phyloP scores from a whole-genome alignment of 2,329 filamentous ascomycete species.

The Aspergillus puulaauensis region DNA sequence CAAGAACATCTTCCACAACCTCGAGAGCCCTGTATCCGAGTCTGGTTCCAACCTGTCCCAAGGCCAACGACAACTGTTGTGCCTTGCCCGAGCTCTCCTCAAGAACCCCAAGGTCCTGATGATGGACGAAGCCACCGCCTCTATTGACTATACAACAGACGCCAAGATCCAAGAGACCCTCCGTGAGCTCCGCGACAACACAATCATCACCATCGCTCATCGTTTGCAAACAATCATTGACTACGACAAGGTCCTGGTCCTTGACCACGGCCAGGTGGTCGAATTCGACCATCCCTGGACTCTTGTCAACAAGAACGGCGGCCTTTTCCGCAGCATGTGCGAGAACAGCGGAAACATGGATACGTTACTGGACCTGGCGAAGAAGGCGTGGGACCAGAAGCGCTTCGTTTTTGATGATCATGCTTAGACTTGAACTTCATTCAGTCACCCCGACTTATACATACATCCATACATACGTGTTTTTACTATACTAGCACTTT shows the following conservation, averaged over 20 bases:
- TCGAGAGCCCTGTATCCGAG: constrained; percentile 79
- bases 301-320: constrained; percentile 69
- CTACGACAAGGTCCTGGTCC: constrained; percentile 93
- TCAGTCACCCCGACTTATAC: background rate
- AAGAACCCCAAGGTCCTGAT: constrained; percentile 91
- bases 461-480: constrained; percentile 5
- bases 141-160: constrained; percentile 95
- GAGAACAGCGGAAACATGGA: constrained; percentile 67
- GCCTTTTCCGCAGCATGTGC: constrained; percentile 67
- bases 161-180: constrained; percentile 96
- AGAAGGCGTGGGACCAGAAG: constrained; percentile 49
- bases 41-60: constrained; percentile 94
- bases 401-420: constrained; percentile 45
- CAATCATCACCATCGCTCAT: constrained; percentile 95
- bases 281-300: constrained; percentile 91
- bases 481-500: background rate
- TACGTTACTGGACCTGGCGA: constrained; percentile 55
- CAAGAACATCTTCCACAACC: constrained; percentile 91
- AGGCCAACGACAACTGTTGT: constrained; percentile 91
- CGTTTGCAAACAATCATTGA: constrained; percentile 95
- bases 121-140: constrained; percentile 98
- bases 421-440: background rate
- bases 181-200: constrained; percentile 80
- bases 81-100: constrained; percentile 86
- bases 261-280: constrained; percentile 83